These are phyloP conservation scores for Curvularia hawaiiensis DNA, from an alignment of 2,329 filamentous ascomycete genomes.

Conservation along the genomic window DNA sequence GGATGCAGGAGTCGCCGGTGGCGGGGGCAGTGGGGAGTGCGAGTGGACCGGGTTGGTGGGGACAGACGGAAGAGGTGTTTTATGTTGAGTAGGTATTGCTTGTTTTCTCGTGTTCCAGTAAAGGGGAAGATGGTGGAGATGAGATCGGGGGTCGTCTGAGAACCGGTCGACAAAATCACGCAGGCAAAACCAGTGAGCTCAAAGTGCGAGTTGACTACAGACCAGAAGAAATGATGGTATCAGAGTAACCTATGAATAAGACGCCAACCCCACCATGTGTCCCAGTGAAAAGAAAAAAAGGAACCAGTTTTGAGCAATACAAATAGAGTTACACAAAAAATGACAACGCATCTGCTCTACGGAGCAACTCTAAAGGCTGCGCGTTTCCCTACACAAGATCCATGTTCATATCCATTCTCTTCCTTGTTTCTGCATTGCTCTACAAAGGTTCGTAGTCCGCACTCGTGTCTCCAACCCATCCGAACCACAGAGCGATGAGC, in stretches of 20 bases:
- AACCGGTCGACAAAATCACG: neutral
- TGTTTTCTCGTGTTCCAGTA: neutral
- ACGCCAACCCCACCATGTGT: neutral
- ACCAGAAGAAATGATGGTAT: slow-evolving; percentile 3
- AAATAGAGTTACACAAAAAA: neutral
- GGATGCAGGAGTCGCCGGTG: slow-evolving; percentile 67
- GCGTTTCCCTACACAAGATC: neutral
- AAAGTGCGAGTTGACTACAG: neutral
- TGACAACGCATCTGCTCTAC: neutral
- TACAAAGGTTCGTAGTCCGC: slow-evolving; percentile 31
- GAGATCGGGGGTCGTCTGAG: neutral
- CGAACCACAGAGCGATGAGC: slow-evolving; percentile 63
- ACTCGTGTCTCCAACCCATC: slow-evolving; percentile 54
- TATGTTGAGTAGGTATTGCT: slow-evolving; percentile 49
- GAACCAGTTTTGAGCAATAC: neutral
- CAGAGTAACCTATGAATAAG: neutral
- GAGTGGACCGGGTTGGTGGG: slow-evolving; percentile 65
- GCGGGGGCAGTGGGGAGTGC: slow-evolving; percentile 51
- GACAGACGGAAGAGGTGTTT: slow-evolving; percentile 71
- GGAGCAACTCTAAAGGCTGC: neutral
- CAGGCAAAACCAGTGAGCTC: neutral
- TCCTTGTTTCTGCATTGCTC: too few species aligned
- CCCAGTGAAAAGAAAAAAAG: neutral
- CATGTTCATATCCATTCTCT: neutral
- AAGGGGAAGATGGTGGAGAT: neutral